Evolutionary conservation across 2,329 filamentous ascomycete genomes (phyloP), one percentile per base, ranked within the genome.

Genomic region (Macrophomina tecta): DNA sequence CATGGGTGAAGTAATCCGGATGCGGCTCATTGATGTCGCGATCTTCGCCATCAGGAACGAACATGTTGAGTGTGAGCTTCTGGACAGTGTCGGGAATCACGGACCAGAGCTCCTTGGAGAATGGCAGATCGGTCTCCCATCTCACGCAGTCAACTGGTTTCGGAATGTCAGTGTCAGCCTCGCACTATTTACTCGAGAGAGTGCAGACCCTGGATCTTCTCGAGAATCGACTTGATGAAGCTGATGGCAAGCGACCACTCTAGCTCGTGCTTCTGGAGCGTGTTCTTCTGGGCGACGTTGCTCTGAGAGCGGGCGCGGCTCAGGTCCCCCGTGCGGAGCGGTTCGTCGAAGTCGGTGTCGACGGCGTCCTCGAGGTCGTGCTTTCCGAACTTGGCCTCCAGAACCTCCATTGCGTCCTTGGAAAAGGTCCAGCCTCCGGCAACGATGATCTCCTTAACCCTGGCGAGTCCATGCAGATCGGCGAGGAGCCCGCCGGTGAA

Each of bases 1-100:
- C 60, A 1, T 68, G 61, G 1, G 68, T 67, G 18, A 78, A 73
- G 68, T 74, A 75, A 2, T 69, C 69, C 12, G 69, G 68, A 30
- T 70, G 69, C 3, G 63, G 63, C 2, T 70, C 18, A 8, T 38
- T 28, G n/a, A 69, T 64, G 7, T 71, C 58, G 6, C 68, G 60
- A 23, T 72, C 67, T 4, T 75, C 58, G 12, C 65, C 68, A 14
- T 73, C 69, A 8, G 72, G 73, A 12, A 72, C 67, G 30, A 72
- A 69, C 4, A 78, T 67, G 38, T 77, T 72, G 30, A 77, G 23
- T n/a, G 73, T 68, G 34, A 78, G 68, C 64, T 76, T 75, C 4
- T 68, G 72, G 30, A 78, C 68, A 5, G 67, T 69, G 1, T 62
- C 69, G 1, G 73, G 69, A 30, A 77, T 67, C 48, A 67, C 68